Base-by-base conservation (phyloP, 176 grass and related monocot genomes). In the Raddia guianensis region DNA sequence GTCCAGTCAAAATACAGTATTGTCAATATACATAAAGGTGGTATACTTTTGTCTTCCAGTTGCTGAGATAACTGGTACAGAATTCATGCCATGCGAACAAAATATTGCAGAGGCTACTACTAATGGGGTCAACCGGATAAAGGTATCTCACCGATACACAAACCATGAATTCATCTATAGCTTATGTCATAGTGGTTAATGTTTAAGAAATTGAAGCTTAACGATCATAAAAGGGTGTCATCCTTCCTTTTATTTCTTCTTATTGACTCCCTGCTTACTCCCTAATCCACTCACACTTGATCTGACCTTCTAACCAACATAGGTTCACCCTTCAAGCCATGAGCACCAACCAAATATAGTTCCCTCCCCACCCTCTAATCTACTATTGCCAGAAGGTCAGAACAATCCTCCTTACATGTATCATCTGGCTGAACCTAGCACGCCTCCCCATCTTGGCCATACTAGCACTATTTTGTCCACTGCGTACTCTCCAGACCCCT, bases 91-190 rank as follows among this genome's bases (percentile, higher is more conserved):
- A 69, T 10, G 10, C 27, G 19, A 67, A 76, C 72, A 63, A 87
- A 40, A 35, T 35, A 71, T 70, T 49, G 9, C 62, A 63, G 16
- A 10, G 59, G 68, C 59, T 71, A 82, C 21, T 42, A 61, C 9
- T 60, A 48, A 33, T 9, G 27, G 16, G 42, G 45, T 42, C 9
- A 81, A 74, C 63, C 75, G 53, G 47, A 68, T 3, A 59, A 50
- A 62, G 2, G 27, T 44, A 81, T 75, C 46, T 70, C 64, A 52
- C 45, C 69, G 85, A 35, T 50, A 44, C 1, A 67, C 43, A 80
- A 48, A 9, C 10, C 0, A 72, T 54, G 8, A 75, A 13, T 15
- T 52, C 9, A 34, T 75, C 34, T 20, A 43, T 27, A 60, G 15
- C 16, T 48, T 40, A 63, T 43, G 63, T 45, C 15, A 63, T 47